Percentiles rank a stretch among this genome's conserved stretches.
Evolutionary conservation across 2,329 filamentous ascomycete genomes (phyloP).

Genomic region (Ophiocordyceps camponoti-saundersi): DNA sequence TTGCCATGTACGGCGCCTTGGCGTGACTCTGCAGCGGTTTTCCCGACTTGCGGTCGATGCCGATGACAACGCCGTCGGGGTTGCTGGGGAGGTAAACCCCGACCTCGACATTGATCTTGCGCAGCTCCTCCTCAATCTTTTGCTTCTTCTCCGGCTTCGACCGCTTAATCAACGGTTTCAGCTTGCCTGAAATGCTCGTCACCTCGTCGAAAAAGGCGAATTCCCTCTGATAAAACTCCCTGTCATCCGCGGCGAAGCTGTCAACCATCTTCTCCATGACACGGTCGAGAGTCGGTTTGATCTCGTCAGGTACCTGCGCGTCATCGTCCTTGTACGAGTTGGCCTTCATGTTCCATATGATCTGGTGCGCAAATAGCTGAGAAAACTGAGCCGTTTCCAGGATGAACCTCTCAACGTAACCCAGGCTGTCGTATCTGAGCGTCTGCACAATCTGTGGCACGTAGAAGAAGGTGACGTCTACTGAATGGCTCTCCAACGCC

Average conservation of each 20-base stretch:
- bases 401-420: conserved; percentile 93
- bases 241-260: conserved; percentile 66
- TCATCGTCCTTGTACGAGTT: conserved; percentile 98
- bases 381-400: conserved; percentile 93
- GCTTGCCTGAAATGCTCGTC: conserved; percentile 84
- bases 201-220: conserved; percentile 98
- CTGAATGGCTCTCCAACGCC: conserved; percentile 78
- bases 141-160: conserved; percentile 95
- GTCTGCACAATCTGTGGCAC: conserved; percentile 96
- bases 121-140: conserved; percentile 96
- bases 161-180: conserved; percentile 82
- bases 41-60: conserved; percentile 93
- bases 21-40: conserved; percentile 96
- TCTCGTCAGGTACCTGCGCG: conserved; percentile 69
- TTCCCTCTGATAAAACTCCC: conserved; percentile 79
- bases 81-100: conserved; percentile 96
- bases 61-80: conserved; percentile 90
- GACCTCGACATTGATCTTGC: conserved; percentile 92
- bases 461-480: conserved; percentile 98
- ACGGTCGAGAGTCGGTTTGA: conserved; percentile 84
- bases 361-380: conserved; percentile 96
- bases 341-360: conserved; percentile 99
- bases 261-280: conserved; percentile 73
- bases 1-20: conserved; percentile 98
- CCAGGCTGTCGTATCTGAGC: conserved; percentile 78